Conservation (phyloP, 176 grass and related monocot species). For the Puccinellia tenuiflora region DNA sequence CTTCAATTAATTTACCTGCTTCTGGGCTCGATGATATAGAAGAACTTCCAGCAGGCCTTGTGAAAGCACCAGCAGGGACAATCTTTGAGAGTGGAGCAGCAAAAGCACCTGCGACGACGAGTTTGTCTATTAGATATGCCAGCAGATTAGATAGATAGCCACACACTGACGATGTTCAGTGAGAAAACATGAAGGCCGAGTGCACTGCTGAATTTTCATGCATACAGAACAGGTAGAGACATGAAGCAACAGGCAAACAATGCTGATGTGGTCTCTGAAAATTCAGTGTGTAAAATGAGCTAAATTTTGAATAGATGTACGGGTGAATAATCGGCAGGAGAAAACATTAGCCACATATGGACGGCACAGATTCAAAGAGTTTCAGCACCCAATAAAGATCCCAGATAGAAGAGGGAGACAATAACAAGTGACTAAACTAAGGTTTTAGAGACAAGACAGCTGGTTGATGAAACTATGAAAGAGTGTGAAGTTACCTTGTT, state of each 20-base stretch:
- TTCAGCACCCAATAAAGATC: not conserved
- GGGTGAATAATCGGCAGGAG: not conserved
- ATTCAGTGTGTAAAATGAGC: not conserved
- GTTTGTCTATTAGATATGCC: not conserved
- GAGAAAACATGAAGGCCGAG: not conserved
- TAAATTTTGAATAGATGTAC: not conserved
- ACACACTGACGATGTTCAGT: not conserved
- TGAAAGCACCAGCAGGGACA: not conserved
- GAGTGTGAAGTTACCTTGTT: not conserved
- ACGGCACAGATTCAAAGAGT: not conserved
- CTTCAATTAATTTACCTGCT: not conserved
- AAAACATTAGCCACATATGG: not conserved
- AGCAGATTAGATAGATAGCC: not conserved
- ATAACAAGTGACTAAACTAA: not conserved
- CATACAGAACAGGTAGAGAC: not conserved
- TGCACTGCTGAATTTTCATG: not conserved
- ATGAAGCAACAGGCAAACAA: not conserved
- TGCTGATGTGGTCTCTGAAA: not conserved
- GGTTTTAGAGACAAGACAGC: not conserved
- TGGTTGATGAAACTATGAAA: not conserved
- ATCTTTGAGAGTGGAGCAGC: not conserved
- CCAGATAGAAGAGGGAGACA: not conserved
- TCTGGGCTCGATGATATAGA: not conserved
- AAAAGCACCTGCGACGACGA: not conserved
- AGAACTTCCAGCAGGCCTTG: not conserved